Conservation (phyloP, 306 rosid genomes). For the Cucumis melo region DNA sequence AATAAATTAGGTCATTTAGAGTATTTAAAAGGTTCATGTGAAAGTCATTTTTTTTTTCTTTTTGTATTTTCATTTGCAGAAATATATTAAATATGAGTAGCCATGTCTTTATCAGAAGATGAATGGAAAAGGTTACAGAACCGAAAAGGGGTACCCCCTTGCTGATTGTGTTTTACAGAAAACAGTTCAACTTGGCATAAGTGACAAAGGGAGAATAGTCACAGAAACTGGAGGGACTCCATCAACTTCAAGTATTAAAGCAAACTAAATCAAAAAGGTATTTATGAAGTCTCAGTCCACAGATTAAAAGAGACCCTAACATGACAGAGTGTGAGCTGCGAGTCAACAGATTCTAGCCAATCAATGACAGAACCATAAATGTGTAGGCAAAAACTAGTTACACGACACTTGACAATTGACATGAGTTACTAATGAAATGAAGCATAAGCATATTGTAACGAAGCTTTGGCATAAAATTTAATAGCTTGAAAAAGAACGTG, state of each 20-base stretch:
- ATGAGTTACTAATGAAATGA: background rate
- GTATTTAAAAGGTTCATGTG: background rate
- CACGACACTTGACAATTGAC: background rate
- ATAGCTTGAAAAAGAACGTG: background rate
- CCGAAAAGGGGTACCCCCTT: background rate
- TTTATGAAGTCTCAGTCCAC: background rate
- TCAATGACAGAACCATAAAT: background rate
- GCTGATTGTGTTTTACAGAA: background rate
- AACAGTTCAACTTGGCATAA: background rate
- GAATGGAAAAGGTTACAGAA: background rate
- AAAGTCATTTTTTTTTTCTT: background rate
- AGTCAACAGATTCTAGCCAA: background rate
- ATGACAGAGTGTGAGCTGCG: background rate
- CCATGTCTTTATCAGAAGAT: background rate
- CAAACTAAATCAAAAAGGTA: background rate
- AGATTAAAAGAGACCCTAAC: background rate
- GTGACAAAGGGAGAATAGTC: background rate
- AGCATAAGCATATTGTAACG: background rate
- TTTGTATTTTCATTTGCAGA: background rate
- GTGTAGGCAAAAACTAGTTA: background rate
- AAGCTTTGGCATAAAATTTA: background rate
- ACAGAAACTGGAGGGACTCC: background rate
- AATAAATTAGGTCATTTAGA: slow-evolving; percentile 24
- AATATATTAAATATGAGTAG: background rate
- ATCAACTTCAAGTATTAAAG: background rate